Conservation (phyloP, 331 rosid species). For the Malus hybrid region DNA sequence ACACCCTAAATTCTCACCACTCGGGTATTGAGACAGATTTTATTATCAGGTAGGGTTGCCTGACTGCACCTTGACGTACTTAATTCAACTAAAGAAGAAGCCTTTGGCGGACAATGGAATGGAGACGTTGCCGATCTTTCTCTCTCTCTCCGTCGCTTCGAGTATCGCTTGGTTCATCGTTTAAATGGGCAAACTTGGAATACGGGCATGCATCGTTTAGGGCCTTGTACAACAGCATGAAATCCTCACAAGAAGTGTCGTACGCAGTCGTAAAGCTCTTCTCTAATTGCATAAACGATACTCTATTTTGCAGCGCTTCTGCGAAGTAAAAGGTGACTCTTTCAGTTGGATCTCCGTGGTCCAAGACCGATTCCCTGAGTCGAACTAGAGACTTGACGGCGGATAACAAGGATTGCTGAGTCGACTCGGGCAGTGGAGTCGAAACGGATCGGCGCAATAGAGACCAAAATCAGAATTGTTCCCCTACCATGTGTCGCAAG, state of each 20-base stretch:
- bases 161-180: constrained; percentile 86
- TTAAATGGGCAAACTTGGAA: constrained; percentile 85
- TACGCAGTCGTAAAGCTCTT: constrained; percentile 1
- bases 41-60: neutral
- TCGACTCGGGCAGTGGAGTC: too few species aligned
- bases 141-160: constrained; percentile 43
- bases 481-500: too few species aligned
- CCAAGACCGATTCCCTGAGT: too few species aligned
- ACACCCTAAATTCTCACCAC: neutral
- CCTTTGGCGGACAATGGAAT: neutral
- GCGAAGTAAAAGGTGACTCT: too few species aligned
- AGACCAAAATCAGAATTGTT: too few species aligned
- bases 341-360: too few species aligned
- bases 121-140: neutral
- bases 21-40: neutral
- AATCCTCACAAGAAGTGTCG: constrained; percentile 45
- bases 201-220: constrained; percentile 91
- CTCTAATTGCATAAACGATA: constrained; percentile 7
- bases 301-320: too few species aligned
- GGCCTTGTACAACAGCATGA: constrained; percentile 70
- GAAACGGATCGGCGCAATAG: too few species aligned
- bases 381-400: too few species aligned
- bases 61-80: neutral
- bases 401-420: too few species aligned
- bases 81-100: neutral